Conservation (phyloP, 805 yeast species). For the Wickerhamiella slavikovae region DNA sequence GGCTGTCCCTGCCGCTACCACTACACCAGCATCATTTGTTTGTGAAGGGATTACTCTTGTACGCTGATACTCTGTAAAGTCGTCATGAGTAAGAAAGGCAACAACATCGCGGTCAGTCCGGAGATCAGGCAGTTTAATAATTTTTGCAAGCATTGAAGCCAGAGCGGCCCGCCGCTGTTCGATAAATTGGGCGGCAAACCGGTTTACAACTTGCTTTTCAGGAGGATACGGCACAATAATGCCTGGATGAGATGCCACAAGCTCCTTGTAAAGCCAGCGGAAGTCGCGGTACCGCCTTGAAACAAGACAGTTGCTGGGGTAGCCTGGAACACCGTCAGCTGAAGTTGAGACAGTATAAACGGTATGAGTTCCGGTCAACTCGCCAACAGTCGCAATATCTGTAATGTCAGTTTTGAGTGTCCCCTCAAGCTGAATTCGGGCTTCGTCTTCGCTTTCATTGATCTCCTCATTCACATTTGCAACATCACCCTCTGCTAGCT, state of each 20-base stretch:
- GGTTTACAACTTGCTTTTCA: constrained; percentile 79
- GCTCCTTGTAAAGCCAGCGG: constrained; percentile 80
- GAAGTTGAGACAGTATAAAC: constrained; percentile 60
- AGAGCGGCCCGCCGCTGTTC: constrained; percentile 69
- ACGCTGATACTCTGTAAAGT: constrained; percentile 48
- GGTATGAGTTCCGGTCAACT: constrained; percentile 69
- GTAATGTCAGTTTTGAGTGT: no score
- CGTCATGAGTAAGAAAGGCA: constrained; percentile 54
- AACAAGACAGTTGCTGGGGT: constrained; percentile 27
- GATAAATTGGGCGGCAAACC: constrained; percentile 76
- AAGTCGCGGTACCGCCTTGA: constrained; percentile 81
- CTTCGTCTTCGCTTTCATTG: no score
- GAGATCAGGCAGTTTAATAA: constrained; percentile 33
- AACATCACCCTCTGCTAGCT: no score
- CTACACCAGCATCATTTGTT: constrained; percentile 28
- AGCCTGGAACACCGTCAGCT: constrained; percentile 26
- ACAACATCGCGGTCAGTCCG: constrained; percentile 57
- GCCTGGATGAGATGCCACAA: constrained; percentile 77
- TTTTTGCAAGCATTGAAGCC: constrained; percentile 66
- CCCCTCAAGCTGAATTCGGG: no score
- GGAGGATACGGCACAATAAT: constrained; percentile 88
- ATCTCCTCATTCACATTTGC: no score
- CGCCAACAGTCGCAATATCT: no score
- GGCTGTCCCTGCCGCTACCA: constrained; percentile 11
- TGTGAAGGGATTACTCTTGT: constrained; percentile 22